Conservation (phyloP, 1,284 basidiomycete genomes). For the Bjerkandera adusta region DNA sequence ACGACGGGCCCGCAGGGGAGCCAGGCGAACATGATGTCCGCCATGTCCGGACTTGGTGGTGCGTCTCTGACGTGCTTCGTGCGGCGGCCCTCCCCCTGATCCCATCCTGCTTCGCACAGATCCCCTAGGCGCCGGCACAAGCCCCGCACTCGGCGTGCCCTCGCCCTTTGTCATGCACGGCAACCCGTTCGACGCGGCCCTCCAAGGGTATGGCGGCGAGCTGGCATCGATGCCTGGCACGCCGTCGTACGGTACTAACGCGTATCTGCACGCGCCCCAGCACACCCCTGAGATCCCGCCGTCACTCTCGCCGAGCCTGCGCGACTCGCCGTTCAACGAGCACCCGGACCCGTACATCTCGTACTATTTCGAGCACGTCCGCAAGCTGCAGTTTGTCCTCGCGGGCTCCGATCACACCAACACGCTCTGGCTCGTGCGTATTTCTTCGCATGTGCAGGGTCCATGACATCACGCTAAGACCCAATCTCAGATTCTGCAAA, state of each 20-base stretch:
- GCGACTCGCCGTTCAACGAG: slow-evolving; percentile 11
- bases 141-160: slow-evolving; percentile 12
- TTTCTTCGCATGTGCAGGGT: slow-evolving; percentile 1
- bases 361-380: slow-evolving; percentile 69
- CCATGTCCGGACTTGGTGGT: slow-evolving; percentile 17
- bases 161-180: slow-evolving; percentile 7
- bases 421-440: slow-evolving; percentile 57
- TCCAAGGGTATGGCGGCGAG: slow-evolving; percentile 1
- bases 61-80: not conserved
- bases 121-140: slow-evolving; percentile 11
- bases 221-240: slow-evolving; percentile 16
- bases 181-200: not conserved
- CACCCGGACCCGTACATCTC: slow-evolving; percentile 39
- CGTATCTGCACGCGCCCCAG: slow-evolving; percentile 1
- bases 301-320: slow-evolving; percentile 7
- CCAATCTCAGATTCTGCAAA: slow-evolving; percentile 50
- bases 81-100: not conserved
- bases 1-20: no score
- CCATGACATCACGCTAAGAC: slow-evolving; percentile 13
- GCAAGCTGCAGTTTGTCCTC: slow-evolving; percentile 57
- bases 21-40: slow-evolving; percentile 14
- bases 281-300: slow-evolving; percentile 10
- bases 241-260: no score
- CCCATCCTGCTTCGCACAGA: slow-evolving; percentile 4
- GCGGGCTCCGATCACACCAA: slow-evolving; percentile 54